Percentiles rank a stretch among this genome's conserved stretches.
Conservation (phyloP, 176 grass and related monocot genomes). For the Oryza australiensis region DNA sequence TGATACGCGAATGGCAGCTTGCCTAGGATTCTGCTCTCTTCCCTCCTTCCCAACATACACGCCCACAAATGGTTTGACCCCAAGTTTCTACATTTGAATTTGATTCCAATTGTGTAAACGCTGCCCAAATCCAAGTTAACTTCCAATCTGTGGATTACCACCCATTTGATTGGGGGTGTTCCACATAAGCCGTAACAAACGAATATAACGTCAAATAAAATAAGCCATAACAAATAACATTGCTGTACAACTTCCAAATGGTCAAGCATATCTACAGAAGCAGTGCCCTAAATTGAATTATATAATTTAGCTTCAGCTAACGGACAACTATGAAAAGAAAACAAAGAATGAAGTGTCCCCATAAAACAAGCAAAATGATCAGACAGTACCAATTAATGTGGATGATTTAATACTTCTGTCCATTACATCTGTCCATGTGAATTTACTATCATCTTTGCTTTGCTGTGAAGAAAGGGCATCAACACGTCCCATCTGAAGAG, state of each 20-base stretch:
- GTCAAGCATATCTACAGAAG: conserved; percentile 4
- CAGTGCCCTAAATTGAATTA: conserved; percentile 20
- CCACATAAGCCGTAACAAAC: not conserved
- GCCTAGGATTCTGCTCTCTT: not conserved
- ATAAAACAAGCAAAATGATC: conserved; percentile 9
- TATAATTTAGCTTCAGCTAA: conserved; percentile 1
- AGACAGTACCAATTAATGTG: conserved; percentile 49
- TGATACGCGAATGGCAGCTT: not conserved
- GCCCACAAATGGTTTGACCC: not conserved
- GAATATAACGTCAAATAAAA: not conserved
- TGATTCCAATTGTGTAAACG: not conserved
- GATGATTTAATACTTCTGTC: conserved; percentile 50
- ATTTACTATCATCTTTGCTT: conserved; percentile 68
- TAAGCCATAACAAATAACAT: not conserved
- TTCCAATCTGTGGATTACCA: not conserved
- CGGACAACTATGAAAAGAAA: not conserved
- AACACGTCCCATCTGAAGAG: conserved; percentile 74
- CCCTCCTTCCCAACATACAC: not conserved
- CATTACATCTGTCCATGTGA: conserved; percentile 77
- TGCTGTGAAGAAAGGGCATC: conserved; percentile 80
- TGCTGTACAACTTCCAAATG: conserved; percentile 12
- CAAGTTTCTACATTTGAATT: not conserved
- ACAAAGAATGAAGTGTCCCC: not conserved
- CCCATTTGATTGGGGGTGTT: not conserved
- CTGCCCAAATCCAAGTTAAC: not conserved